Percentiles rank a stretch among this genome's conserved stretches.
phyloP scores from a whole-genome alignment of 495 filamentous ascomycete species.

The Arthonia radiata region DNA sequence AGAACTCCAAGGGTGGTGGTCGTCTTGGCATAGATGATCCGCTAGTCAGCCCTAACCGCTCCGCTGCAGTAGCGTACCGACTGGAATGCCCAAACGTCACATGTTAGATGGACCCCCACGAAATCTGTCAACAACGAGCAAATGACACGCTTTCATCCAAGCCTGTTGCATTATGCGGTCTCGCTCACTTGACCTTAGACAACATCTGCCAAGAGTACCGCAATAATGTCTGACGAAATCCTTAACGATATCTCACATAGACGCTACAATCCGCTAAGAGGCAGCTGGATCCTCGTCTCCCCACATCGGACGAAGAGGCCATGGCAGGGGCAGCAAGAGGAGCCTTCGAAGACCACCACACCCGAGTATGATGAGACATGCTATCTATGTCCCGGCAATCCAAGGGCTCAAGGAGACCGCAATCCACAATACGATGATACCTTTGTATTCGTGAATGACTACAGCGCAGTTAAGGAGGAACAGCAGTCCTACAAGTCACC shows the following conservation, averaged over 20 bases:
- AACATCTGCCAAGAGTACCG: too few relatives aligned
- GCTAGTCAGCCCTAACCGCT: too few relatives aligned
- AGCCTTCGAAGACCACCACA: conserved; percentile 45
- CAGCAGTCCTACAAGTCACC: conserved; percentile 45
- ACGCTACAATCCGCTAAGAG: conserved; percentile 75
- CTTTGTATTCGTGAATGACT: conserved; percentile 94
- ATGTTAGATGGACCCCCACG: too few relatives aligned
- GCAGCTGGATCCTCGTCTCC: conserved; percentile 78
- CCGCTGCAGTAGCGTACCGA: too few relatives aligned
- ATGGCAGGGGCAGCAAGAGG: conserved; percentile 96
- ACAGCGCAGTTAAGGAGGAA: conserved; percentile 84
- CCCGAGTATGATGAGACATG: conserved; percentile 68
- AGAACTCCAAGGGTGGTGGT: too few relatives aligned
- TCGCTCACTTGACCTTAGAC: too few relatives aligned
- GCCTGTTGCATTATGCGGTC: too few relatives aligned
- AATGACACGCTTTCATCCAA: too few relatives aligned
- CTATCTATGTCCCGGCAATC: conserved; percentile 91
- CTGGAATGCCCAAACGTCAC: too few relatives aligned
- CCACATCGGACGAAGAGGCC: conserved; percentile 89
- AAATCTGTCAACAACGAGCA: too few relatives aligned
- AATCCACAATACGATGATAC: conserved; percentile 75
- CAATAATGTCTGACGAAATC: conserved; percentile 46
- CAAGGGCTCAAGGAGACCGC: conserved; percentile 64
- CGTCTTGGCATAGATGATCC: too few relatives aligned
- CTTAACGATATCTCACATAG: conserved; percentile 94